Evolutionary conservation across 257 asterid species (phyloP), one percentile per base, ranked within the genome.

Genomic region (Nemophila menziesii): DNA sequence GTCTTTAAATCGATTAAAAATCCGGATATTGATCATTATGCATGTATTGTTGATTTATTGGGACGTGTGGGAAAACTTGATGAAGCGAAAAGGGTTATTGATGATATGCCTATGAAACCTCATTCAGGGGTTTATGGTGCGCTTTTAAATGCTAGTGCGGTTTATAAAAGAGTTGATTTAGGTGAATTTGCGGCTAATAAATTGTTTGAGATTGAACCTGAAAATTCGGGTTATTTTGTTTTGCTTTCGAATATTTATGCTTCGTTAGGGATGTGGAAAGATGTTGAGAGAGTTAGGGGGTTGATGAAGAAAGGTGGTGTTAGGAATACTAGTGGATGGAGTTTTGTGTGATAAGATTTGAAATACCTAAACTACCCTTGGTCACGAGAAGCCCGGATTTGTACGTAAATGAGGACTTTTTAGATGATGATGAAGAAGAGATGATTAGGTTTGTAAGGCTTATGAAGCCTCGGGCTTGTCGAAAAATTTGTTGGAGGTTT

Each of bases 41-140:
- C 78, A 5, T 85, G 95, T 48, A 64, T 80, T 62, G 72, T 85
- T 20, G 95, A 85, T 73, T 61, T 85, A 64, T 63, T 78, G 5
- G 78, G 92, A 12, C 61, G 93, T 16, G 67, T 54, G 3, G 93
- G 95, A 15, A 55, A 73, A 50, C 70, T 85, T 10, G 87, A 80
- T 14, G 92, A 75, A 54, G 87, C 87, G 19, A 78, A 68, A 64
- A 17, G 34, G 34, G 41, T 71, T 51, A 61, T 85, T n/a, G 62
- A 72, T 18, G 46, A 57, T 16, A 75, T 78, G 92, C 73, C 80
- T 12, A 51, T 68, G 69, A 22, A 48, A 23, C 86, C 85, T 7
- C 71, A 63, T 53, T 80, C 68, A 8, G 79, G 70, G 23, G 56
- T 72, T 18, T 81, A 68, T 27, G 90, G 93, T 20, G 70, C 93